Percentiles rank a stretch among this genome's conserved stretches.
Evolutionary conservation across 768 basidiomycete species (phyloP).

Genomic region (Panellus pusillus): DNA sequence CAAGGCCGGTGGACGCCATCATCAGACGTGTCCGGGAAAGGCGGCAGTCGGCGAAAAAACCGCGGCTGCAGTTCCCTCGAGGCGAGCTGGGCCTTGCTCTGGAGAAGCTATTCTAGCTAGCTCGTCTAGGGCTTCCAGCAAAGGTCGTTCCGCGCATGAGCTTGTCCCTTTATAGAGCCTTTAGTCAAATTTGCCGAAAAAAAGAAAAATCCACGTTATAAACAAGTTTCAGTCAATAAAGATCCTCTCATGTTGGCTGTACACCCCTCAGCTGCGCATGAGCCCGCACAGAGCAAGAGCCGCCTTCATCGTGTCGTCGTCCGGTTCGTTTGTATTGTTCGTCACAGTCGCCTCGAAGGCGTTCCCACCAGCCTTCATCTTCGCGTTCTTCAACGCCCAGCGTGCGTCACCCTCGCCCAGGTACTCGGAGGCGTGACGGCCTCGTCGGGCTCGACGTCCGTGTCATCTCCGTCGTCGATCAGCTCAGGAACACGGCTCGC

Average conservation of each 20-base stretch:
- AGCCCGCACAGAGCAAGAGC: conserved; percentile 67
- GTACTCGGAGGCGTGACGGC: conserved; percentile 64
- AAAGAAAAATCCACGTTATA: background rate
- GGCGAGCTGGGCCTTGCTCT: too few relatives aligned
- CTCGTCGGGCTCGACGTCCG: conserved; percentile 67
- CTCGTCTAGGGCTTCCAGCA: too few relatives aligned
- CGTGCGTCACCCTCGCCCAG: conserved; percentile 40
- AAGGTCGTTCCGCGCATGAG: too few relatives aligned
- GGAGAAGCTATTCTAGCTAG: too few relatives aligned
- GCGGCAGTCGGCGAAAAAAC: too few relatives aligned
- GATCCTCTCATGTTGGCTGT: background rate
- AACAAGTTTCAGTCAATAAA: conserved; percentile 8
- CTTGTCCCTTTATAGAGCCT: too few relatives aligned
- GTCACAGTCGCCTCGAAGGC: conserved; percentile 3
- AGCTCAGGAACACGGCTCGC: conserved; percentile 17
- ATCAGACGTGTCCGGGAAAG: too few relatives aligned
- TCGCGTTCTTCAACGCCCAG: conserved; percentile 29
- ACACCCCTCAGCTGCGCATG: conserved; percentile 18
- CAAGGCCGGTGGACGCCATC: too few relatives aligned
- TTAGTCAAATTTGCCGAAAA: too few relatives aligned
- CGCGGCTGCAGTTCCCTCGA: too few relatives aligned
- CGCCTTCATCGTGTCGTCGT: conserved; percentile 71
- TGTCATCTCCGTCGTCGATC: conserved; percentile 41
- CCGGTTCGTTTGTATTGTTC: conserved; percentile 33
- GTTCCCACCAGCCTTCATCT: background rate